A percentile compares a stretch with the other conserved stretches of the same genome.
Conservation (phyloP, 75 land plant species). For the Selaginella tamariscina region DNA sequence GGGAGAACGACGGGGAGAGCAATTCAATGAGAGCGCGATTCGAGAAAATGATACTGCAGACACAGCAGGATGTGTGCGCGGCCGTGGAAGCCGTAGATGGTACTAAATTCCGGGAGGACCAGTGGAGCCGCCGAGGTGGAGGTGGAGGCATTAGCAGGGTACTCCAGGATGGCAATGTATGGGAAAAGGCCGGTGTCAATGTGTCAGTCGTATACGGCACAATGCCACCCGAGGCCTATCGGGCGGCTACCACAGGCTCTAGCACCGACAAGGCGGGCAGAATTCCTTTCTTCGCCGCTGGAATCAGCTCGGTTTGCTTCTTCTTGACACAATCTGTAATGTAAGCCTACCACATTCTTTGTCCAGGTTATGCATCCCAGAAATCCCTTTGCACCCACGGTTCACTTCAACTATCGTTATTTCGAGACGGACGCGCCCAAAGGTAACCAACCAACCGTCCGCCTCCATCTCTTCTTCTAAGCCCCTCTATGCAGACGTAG, state of each 20-base stretch:
- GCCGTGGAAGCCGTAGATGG: constrained; percentile 86
- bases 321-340: neutral
- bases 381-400: constrained; percentile 93
- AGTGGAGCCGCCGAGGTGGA: constrained; percentile 91
- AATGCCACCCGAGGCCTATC: constrained; percentile 96
- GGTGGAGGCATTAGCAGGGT: constrained; percentile 98
- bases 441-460: constrained; percentile 44
- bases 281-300: constrained; percentile 94
- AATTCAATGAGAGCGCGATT: constrained; percentile 60
- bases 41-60: constrained; percentile 78
- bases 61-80: constrained; percentile 75
- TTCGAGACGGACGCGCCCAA: constrained; percentile 97
- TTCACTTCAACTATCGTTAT: constrained; percentile 97
- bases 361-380: constrained; percentile 92
- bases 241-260: constrained; percentile 57
- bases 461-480: too few relatives aligned
- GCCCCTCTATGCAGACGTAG: constrained; percentile 41
- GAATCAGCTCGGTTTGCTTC: constrained; percentile 77
- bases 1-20: neutral
- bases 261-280: constrained; percentile 43
- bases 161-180: constrained; percentile 79
- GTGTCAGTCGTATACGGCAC: constrained; percentile 96
- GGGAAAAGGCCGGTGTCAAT: constrained; percentile 98
- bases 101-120: constrained; percentile 71
- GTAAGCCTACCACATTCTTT: neutral